Evolutionary conservation across 1,284 basidiomycete genomes (phyloP), one percentile per base, ranked within the genome.

Genomic region (Moniliophthora roreri): DNA sequence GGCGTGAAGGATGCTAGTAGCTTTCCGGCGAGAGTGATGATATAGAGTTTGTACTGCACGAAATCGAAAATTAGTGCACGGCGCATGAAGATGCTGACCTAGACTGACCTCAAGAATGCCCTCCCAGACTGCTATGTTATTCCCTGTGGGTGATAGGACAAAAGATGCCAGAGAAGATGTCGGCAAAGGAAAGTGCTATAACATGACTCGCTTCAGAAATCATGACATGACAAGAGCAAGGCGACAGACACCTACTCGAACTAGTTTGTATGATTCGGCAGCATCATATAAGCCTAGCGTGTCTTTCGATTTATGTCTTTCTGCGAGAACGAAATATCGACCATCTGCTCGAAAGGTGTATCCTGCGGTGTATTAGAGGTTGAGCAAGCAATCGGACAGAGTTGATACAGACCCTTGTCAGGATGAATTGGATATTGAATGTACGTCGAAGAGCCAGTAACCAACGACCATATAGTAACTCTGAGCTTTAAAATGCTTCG

Each of bases 221-320:
- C 56, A 48, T 58, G 53, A 56, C 57, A 59, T 45, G 52, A 52
- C 53, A 44, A 55, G 50, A 57, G 4, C 16, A 21, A 28, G 36
- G 13, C 8, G 23, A 16, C 20, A 23, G 21, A 38, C 47, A 57
- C 85, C 51, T 68, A 94, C 93, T 63, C 91, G 78, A 42, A 89
- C 79, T 18, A 94, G 75, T 58, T 83, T 84, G 66, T 87, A 93
- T 0, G 75, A 73, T 57, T 89, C 81, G 1, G 74, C 63, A 2
- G 82, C 73, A 62, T 95, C 93, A 66, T 95, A 95, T 2, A 95
- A 72, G 11, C 91, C 91, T 0, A 93, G 64, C 0, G 85, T 87
- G 63, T 95, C 93, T 66, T 88, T 93, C 0, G 90, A 93, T 59
- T 86, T 85, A 64, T 95, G 92, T 15, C 91, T 79, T 65, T 95